Conservation (phyloP, 2,329 filamentous ascomycete genomes). For the Teratosphaeriaceae sp. region DNA sequence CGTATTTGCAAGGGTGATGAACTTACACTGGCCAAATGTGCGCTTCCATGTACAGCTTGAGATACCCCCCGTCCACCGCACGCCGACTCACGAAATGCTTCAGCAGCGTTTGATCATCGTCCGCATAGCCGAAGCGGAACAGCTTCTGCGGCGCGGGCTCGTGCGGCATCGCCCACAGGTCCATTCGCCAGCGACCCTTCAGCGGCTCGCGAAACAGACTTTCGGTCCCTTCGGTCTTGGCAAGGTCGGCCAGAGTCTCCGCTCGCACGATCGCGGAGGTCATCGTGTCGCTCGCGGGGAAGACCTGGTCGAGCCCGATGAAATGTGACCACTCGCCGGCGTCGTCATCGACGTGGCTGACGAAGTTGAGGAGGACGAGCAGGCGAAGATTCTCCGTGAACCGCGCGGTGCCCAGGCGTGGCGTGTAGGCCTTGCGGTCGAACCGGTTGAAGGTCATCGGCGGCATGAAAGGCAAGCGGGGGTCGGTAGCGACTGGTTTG, state of each 20-base stretch:
- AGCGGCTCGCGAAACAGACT: not conserved
- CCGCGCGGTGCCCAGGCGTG: not conserved
- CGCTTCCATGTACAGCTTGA: conserved; percentile 4
- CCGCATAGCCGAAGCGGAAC: not conserved
- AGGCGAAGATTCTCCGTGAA: not conserved
- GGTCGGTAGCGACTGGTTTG: not conserved
- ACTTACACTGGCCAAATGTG: not conserved
- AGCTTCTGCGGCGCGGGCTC: not conserved
- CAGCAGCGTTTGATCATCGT: not conserved
- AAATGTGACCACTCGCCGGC: not conserved
- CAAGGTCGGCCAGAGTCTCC: not conserved
- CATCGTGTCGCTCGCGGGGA: not conserved
- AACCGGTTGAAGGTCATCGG: conserved; percentile 1
- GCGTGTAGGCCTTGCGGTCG: not conserved
- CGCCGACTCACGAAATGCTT: not conserved
- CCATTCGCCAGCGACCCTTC: not conserved
- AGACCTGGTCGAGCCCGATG: not conserved
- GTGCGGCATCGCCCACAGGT: conserved; percentile 1
- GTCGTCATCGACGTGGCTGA: not conserved
- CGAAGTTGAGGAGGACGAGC: not conserved
- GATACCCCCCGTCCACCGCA: not conserved
- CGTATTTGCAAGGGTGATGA: no score
- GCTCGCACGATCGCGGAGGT: not conserved
- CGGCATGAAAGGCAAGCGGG: not conserved
- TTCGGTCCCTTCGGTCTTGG: not conserved